These are phyloP conservation scores for Debaryomycetaceae sp. DNA, from an alignment of 1,139 yeast genomes.

Conservation along the genomic window DNA sequence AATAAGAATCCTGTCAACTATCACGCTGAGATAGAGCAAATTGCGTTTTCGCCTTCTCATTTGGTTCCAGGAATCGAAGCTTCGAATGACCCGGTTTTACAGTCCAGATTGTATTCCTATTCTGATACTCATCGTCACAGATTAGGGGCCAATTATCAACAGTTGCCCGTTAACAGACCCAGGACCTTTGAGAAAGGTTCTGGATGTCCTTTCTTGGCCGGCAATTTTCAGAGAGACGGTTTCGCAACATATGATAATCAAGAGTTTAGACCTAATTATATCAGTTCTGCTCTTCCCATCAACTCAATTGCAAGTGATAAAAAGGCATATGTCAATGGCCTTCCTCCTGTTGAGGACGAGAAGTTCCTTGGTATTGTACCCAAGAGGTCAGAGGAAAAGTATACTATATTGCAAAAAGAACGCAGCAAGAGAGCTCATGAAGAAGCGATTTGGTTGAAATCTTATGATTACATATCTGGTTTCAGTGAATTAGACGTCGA, in stretches of 20 bases:
- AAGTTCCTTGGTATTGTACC: slow-evolving; percentile 28
- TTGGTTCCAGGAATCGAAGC: slow-evolving; percentile 60
- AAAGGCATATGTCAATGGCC: slow-evolving; percentile 13
- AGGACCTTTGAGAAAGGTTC: slow-evolving; percentile 16
- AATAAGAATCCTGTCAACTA: slow-evolving; percentile 56
- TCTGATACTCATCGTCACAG: slow-evolving; percentile 64
- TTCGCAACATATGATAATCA: slow-evolving; percentile 17
- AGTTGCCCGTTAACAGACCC: slow-evolving; percentile 24
- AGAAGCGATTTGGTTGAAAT: slow-evolving; percentile 31
- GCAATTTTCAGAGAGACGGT: slow-evolving; percentile 43
- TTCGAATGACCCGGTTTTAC: slow-evolving; percentile 59
- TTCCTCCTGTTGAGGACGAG: slow-evolving; percentile 15
- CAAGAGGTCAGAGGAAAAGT: slow-evolving; percentile 17
- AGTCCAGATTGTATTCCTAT: slow-evolving; percentile 55
- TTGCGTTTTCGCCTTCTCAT: slow-evolving; percentile 58
- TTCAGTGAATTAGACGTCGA: slow-evolving; percentile 39
- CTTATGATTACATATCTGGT: slow-evolving; percentile 37
- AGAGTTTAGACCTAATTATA: slow-evolving; percentile 29
- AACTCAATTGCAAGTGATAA: slow-evolving; percentile 17
- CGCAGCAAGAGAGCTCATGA: slow-evolving; percentile 29
- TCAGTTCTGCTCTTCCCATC: slow-evolving; percentile 20
- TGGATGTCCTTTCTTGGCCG: slow-evolving; percentile 32
- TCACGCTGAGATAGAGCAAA: slow-evolving; percentile 59
- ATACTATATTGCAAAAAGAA: slow-evolving; percentile 21
- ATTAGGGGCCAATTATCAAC: slow-evolving; percentile 30